Percentiles rank a stretch among this genome's conserved stretches.
phyloP scores from a whole-genome alignment of 176 grass and related monocot genomes.

The Otatea glauca region DNA sequence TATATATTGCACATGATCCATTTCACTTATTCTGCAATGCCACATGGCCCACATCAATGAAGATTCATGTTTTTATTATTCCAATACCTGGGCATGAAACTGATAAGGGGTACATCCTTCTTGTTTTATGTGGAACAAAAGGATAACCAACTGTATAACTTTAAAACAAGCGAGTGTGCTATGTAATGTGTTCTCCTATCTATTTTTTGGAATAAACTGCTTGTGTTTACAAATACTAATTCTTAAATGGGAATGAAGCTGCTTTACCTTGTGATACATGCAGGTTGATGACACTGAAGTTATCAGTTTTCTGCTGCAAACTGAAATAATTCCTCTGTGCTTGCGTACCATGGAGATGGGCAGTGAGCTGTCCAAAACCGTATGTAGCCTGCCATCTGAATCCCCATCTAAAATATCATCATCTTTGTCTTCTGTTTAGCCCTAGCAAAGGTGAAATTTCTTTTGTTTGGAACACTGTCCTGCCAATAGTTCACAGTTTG shows the following conservation, averaged over 20 bases:
- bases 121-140: background rate
- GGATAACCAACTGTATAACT: background rate
- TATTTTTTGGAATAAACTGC: background rate
- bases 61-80: constrained; percentile 6
- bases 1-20: constrained; percentile 17
- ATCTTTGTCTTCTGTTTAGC: constrained; percentile 37
- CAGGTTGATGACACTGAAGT: constrained; percentile 99
- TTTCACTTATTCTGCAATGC: constrained; percentile 20
- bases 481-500: background rate
- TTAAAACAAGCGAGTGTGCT: background rate
- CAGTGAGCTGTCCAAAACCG: constrained; percentile 96
- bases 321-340: constrained; percentile 99
- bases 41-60: background rate
- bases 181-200: constrained; percentile 1
- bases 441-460: background rate
- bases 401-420: background rate
- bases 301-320: constrained; percentile 96
- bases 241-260: background rate
- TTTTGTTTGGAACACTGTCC: constrained; percentile 4
- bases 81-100: background rate
- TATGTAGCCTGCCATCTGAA: constrained; percentile 47
- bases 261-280: constrained; percentile 24
- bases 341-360: constrained; percentile 99
- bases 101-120: background rate
- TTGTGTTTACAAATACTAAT: background rate